A percentile compares a stretch with the other conserved stretches of the same genome.
These are phyloP conservation scores for Raffaelea arxii DNA, from an alignment of 2,329 filamentous ascomycete genomes.

Conservation along the genomic window DNA sequence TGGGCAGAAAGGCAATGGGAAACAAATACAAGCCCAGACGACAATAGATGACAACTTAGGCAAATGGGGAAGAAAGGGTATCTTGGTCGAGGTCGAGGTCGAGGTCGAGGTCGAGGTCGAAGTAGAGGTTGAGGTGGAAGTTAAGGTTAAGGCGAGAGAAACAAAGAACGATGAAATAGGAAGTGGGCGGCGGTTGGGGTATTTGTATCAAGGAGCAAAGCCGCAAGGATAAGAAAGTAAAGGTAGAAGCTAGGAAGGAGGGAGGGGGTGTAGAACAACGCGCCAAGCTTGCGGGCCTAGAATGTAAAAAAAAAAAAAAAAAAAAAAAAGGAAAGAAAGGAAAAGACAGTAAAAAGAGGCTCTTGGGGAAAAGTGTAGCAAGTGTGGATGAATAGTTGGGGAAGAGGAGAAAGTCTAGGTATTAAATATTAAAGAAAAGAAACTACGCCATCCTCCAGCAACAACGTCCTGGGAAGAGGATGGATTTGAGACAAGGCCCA, in stretches of 20 bases:
- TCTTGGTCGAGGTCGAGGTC: not conserved
- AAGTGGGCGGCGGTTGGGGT: not conserved
- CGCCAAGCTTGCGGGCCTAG: not conserved
- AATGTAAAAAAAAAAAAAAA: not conserved
- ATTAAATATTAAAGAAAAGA: slow-evolving; percentile 10
- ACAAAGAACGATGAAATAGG: not conserved
- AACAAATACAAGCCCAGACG: too few species aligned
- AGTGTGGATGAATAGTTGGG: not conserved
- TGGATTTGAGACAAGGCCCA: not conserved
- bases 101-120: not conserved
- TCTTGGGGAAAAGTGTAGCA: not conserved
- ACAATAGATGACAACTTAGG: too few species aligned
- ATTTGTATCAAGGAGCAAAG: not conserved
- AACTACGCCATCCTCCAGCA: not conserved
- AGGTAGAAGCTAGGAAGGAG: not conserved
- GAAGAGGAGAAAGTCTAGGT: slow-evolving; percentile 3
- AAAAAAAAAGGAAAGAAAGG: not conserved
- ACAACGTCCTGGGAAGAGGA: too few species aligned
- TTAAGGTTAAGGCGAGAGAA: not conserved
- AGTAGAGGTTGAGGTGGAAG: not conserved
- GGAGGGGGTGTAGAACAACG: not conserved
- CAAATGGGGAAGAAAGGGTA: not conserved
- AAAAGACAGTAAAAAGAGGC: not conserved
- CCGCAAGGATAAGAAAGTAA: not conserved
- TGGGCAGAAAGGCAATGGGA: not conserved